These are phyloP conservation scores for Cercophora newfieldiana DNA, from an alignment of 495 filamentous ascomycete species.

Conservation along the genomic window DNA sequence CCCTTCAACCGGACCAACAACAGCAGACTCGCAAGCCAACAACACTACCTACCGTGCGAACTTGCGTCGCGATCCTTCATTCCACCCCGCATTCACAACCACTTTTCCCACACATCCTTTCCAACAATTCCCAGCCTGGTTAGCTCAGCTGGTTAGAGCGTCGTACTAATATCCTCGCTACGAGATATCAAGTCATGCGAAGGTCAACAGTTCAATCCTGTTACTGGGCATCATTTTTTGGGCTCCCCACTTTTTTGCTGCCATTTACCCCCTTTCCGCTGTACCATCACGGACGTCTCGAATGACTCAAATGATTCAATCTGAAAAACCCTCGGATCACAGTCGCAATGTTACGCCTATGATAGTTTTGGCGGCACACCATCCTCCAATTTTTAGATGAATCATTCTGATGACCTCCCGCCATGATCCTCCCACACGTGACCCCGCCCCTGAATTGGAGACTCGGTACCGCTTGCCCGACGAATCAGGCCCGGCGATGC, in stretches of 20 bases:
- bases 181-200: background rate
- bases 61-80: too few species aligned
- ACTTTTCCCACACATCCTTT: too few species aligned
- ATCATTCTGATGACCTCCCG: background rate
- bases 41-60: too few species aligned
- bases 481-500: background rate
- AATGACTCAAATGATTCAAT: too few species aligned
- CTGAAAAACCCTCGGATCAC: too few species aligned
- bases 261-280: too few species aligned
- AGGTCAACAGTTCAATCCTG: background rate
- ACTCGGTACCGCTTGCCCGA: background rate
- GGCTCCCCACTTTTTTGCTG: too few species aligned
- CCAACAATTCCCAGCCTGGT: background rate
- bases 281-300: too few species aligned
- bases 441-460: background rate
- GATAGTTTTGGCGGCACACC: too few species aligned
- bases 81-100: too few species aligned
- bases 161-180: background rate
- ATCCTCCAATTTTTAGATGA: background rate
- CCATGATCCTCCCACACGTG: background rate
- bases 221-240: background rate
- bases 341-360: background rate
- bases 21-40: too few species aligned
- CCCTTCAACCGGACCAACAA: too few species aligned
- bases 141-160: background rate